A percentile compares a stretch with the other conserved stretches of the same genome.
Conservation (phyloP, 164 flowering plant species). For the Chloranthus sessilifolius region DNA sequence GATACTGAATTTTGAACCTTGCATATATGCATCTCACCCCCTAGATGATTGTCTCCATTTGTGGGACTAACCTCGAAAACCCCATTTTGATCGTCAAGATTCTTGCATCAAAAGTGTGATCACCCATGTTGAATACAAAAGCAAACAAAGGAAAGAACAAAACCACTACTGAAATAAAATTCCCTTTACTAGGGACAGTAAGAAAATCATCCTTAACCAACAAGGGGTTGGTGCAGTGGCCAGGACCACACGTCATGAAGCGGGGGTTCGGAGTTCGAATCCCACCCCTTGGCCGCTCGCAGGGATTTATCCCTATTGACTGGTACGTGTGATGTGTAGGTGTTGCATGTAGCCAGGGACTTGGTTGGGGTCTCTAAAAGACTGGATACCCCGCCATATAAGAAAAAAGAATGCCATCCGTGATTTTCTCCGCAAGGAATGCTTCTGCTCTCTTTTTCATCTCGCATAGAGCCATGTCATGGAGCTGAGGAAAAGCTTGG, state of each 20-base stretch:
- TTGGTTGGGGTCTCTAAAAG: too few relatives aligned
- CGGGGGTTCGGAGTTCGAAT: too few relatives aligned
- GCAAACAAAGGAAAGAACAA: neutral
- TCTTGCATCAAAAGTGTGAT: slow-evolving; percentile 51
- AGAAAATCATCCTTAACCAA: slow-evolving; percentile 48
- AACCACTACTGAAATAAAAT: neutral
- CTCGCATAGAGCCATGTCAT: slow-evolving; percentile 39
- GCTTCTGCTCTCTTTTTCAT: slow-evolving; percentile 53
- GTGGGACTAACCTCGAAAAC: slow-evolving; percentile 47
- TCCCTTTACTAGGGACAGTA: slow-evolving; percentile 38
- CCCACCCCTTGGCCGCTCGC: too few relatives aligned
- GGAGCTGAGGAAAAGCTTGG: slow-evolving; percentile 36
- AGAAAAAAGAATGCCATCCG: too few relatives aligned
- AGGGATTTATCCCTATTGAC: too few relatives aligned
- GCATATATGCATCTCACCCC: slow-evolving; percentile 29
- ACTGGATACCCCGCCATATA: too few relatives aligned
- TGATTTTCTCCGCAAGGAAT: slow-evolving; percentile 38
- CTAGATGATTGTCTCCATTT: slow-evolving; percentile 46
- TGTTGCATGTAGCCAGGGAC: too few relatives aligned
- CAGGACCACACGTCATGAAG: too few relatives aligned
- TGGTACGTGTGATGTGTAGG: too few relatives aligned
- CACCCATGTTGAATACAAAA: slow-evolving; percentile 46
- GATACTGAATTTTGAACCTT: neutral
- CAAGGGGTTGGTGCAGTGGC: too few relatives aligned
- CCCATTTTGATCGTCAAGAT: slow-evolving; percentile 48